Evolutionary conservation across 2,329 filamentous ascomycete species (phyloP), one percentile per base, ranked within the genome.

Genomic region (Leptosphaerulina australis): DNA sequence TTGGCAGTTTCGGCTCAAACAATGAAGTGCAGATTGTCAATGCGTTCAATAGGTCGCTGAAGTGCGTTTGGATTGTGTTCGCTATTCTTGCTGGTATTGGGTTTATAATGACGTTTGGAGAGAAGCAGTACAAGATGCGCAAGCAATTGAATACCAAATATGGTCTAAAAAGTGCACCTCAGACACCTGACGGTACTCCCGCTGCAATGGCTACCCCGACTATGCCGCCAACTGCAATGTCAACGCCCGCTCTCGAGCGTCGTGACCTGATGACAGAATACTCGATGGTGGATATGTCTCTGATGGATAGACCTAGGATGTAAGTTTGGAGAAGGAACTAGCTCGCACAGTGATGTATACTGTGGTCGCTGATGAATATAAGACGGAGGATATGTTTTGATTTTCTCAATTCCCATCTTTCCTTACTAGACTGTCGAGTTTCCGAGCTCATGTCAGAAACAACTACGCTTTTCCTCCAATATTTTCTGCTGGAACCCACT

Each of bases 121-220:
- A 74, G 53, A 69, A 70, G 39, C 63, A 75, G 49, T 52, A 76
- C 11, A 64, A 69, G 54, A 59, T 77, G 56, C 59, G 73, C 30
- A 70, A 65, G 10, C 66, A 71, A 14, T 55, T 77, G 28, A 68
- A 76, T 35, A 77, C 73, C 0, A 66, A 71, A 12, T 77, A 69
- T 58, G 75, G 75, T 0, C 55, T 77, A 3, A 69, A 73, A 51
- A 51, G 48, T 20, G 46, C 50, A 8, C 40, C 46, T 15, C 60
- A 62, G 41, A 56, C 46, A 9, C 41, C 44, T 15, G 43, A 39
- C 11, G 35, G 28, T 7, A 30, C 38, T 22, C 50, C 44, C 18
- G 38, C 18, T 11, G 9, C 33, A 4, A 21, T 11, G 17, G 4
- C 33, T n/a, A 11, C 35, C 1, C 20, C 17, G 2, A 41, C 15